Evolutionary conservation across 331 rosid species (phyloP).

Genomic region (Arachis monticola): DNA sequence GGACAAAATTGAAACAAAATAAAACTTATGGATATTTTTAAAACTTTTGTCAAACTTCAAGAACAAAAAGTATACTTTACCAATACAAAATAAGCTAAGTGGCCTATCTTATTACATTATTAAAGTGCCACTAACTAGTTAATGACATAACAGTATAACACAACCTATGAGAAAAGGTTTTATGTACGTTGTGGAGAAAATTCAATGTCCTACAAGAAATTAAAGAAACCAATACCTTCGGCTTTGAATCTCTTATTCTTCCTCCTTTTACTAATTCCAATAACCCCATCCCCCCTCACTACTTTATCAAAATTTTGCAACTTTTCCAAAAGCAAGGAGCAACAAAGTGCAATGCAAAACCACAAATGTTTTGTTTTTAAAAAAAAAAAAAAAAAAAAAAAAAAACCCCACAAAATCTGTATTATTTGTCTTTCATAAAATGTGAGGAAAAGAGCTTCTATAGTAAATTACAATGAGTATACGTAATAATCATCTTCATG

Average conservation of each 20-base stretch:
- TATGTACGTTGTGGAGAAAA: slow-evolving; percentile 33
- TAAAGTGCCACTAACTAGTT: slow-evolving; percentile 32
- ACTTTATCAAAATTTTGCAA: slow-evolving; percentile 54
- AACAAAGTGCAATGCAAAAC: slow-evolving; percentile 30
- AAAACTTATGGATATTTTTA: too few relatives aligned
- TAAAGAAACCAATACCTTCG: slow-evolving; percentile 35
- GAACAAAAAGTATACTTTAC: background rate
- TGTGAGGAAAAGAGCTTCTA: slow-evolving; percentile 36
- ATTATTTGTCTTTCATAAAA: slow-evolving; percentile 28
- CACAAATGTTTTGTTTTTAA: background rate
- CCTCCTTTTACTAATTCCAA: slow-evolving; percentile 65
- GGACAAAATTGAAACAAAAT: too few relatives aligned
- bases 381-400: slow-evolving; percentile 21
- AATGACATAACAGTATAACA: background rate
- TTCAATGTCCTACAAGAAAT: slow-evolving; percentile 18
- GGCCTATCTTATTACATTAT: slow-evolving; percentile 12
- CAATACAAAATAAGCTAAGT: background rate
- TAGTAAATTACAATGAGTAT: slow-evolving; percentile 32
- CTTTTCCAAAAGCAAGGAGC: slow-evolving; percentile 56
- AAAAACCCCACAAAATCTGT: background rate
- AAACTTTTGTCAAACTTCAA: too few relatives aligned
- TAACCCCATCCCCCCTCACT: slow-evolving; percentile 45
- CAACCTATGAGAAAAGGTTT: background rate
- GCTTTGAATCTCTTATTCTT: slow-evolving; percentile 40
- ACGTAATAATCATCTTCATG: slow-evolving; percentile 51